These are phyloP conservation scores for Serendipita sp. DNA, from an alignment of 768 basidiomycete species.

Conservation along the genomic window DNA sequence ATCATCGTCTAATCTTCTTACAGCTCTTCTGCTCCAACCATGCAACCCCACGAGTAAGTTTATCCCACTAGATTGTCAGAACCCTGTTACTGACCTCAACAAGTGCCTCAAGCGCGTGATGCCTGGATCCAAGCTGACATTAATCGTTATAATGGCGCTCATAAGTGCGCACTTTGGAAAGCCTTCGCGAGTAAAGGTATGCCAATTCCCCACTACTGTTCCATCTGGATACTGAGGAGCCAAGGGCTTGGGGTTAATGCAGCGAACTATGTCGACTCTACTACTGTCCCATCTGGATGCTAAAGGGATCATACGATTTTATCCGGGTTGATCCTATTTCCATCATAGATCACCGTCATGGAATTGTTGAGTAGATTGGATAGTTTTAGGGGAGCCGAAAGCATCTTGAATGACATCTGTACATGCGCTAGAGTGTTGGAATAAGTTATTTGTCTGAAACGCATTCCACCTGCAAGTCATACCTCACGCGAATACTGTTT, in stretches of 20 bases:
- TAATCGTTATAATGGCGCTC: conserved; percentile 5
- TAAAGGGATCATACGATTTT: conserved; percentile 7
- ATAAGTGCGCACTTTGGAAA: conserved; percentile 7
- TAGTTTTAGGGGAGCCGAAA: no score
- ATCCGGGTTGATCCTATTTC: background rate
- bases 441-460: no score
- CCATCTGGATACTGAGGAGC: no score
- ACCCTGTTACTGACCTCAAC: background rate
- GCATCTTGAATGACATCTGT: no score
- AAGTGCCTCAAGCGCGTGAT: conserved; percentile 24
- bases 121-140: conserved; percentile 28
- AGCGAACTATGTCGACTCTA: background rate
- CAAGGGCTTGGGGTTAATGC: background rate
- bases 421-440: no score
- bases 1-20: background rate
- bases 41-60: conserved; percentile 8
- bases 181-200: conserved; percentile 12
- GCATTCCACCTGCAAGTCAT: no score
- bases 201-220: background rate
- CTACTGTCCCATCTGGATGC: background rate
- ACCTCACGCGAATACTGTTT: no score
- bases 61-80: background rate
- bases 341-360: no score
- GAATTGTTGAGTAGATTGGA: no score
- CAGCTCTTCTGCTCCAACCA: conserved; percentile 10